A percentile compares a stretch with the other conserved stretches of the same genome.
phyloP scores from a whole-genome alignment of 1,284 basidiomycete species.

The Moesziomyces aphidis region DNA sequence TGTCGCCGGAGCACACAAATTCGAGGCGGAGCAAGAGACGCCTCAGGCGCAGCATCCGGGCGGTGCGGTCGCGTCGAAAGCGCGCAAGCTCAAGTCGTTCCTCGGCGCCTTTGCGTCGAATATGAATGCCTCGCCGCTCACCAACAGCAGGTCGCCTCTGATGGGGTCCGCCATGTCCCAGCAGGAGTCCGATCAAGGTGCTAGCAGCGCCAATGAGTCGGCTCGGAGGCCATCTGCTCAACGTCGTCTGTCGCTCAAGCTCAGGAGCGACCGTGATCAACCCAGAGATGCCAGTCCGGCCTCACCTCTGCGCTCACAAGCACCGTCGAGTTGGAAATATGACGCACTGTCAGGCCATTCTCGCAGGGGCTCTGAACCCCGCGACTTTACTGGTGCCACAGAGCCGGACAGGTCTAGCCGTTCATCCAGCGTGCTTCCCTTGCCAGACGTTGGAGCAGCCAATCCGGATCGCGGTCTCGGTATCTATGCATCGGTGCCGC shows the following conservation, averaged over 20 bases:
- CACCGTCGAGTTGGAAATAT: conserved; percentile 24
- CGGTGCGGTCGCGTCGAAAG: conserved; percentile 22
- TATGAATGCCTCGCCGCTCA: conserved; percentile 27
- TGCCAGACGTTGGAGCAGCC: not conserved
- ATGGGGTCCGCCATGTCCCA: not conserved
- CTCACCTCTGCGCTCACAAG: conserved; percentile 12
- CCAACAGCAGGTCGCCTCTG: conserved; percentile 6
- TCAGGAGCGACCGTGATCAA: conserved; percentile 11
- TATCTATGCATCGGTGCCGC: not conserved
- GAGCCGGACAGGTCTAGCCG: not conserved
- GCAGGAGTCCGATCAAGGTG: conserved; percentile 8
- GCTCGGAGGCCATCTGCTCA: not conserved
- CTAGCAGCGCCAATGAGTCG: not conserved
- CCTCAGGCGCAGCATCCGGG: not conserved
- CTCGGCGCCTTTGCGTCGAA: conserved; percentile 27
- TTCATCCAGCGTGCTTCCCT: not conserved
- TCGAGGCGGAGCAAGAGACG: conserved; percentile 15
- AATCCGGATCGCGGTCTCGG: not conserved
- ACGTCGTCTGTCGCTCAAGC: conserved; percentile 25
- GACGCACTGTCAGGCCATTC: conserved; percentile 5
- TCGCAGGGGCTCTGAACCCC: conserved; percentile 12
- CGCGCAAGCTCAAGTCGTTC: conserved; percentile 39
- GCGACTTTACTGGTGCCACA: not conserved
- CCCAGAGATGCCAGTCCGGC: not conserved
- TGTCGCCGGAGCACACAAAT: conserved; percentile 12